phyloP scores from a whole-genome alignment of 1,139 yeast genomes.

The Lodderomyces metapsilosis region DNA sequence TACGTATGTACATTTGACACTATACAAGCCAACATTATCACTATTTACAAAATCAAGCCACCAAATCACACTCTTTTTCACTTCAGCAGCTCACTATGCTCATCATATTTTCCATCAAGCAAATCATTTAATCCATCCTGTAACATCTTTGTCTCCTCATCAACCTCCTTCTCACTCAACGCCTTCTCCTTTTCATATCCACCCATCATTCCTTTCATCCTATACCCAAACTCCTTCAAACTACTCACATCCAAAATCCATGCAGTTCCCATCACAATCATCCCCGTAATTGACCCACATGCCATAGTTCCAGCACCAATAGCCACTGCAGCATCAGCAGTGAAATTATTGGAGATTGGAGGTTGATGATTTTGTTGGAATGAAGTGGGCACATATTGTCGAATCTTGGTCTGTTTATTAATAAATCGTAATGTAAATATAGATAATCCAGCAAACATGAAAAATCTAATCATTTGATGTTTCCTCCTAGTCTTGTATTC shows the following conservation, averaged over 20 bases:
- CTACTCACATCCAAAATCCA: conserved; percentile 77
- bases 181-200: conserved; percentile 58
- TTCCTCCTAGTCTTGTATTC: conserved; percentile 58
- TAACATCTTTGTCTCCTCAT: conserved; percentile 60
- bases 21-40: neutral
- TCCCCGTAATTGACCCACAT: conserved; percentile 70
- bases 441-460: conserved; percentile 71
- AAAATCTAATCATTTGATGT: conserved; percentile 68
- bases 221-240: conserved; percentile 68
- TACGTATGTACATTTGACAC: too few species aligned
- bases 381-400: conserved; percentile 74
- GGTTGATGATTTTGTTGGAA: conserved; percentile 88
- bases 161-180: conserved; percentile 55
- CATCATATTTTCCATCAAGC: conserved; percentile 41
- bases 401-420: conserved; percentile 65
- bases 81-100: too few species aligned
- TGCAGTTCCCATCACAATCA: conserved; percentile 71
- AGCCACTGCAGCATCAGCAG: conserved; percentile 84
- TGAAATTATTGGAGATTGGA: conserved; percentile 70
- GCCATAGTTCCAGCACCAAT: conserved; percentile 78
- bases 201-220: conserved; percentile 66
- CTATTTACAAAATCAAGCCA: neutral
- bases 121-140: conserved; percentile 52
- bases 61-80: too few species aligned
- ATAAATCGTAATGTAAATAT: conserved; percentile 73